phyloP scores from a whole-genome alignment of 768 basidiomycete genomes.

The Polyporus arcularius region DNA sequence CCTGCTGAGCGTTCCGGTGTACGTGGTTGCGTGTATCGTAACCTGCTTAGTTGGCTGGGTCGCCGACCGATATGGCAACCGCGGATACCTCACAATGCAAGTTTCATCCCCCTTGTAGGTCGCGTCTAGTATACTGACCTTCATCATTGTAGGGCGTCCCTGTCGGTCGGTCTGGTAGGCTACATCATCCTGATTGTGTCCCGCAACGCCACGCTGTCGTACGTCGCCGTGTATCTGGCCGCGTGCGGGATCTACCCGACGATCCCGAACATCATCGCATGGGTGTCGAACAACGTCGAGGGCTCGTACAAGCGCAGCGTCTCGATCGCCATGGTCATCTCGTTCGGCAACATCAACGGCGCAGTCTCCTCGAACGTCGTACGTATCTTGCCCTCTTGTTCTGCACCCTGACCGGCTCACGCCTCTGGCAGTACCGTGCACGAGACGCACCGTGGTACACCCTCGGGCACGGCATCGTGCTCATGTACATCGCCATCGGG shows the following conservation, averaged over 20 bases:
- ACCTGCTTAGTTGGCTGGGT: constrained; percentile 65
- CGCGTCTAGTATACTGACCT: background rate
- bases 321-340: constrained; percentile 67
- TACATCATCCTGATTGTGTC: constrained; percentile 73
- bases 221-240: constrained; percentile 72
- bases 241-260: constrained; percentile 77
- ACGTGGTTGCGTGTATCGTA: constrained; percentile 63
- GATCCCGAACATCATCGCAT: constrained; percentile 56
- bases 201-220: constrained; percentile 62
- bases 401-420: background rate
- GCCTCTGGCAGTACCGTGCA: constrained; percentile 53
- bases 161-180: constrained; percentile 45
- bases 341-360: constrained; percentile 72
- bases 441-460: constrained; percentile 69
- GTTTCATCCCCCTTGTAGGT: constrained; percentile 22
- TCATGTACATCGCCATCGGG: constrained; percentile 72
- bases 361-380: constrained; percentile 78
- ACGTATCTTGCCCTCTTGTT: constrained; percentile 30
- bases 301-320: constrained; percentile 78
- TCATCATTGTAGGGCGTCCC: constrained; percentile 22
- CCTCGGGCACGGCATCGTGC: constrained; percentile 61
- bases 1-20: constrained; percentile 77
- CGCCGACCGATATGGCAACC: constrained; percentile 60
- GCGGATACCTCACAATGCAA: constrained; percentile 68
- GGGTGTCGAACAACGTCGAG: constrained; percentile 72